These are phyloP conservation scores for Kappamyces sp. DNA, from an alignment of 192 early-diverging fungal species.

Conservation along the genomic window DNA sequence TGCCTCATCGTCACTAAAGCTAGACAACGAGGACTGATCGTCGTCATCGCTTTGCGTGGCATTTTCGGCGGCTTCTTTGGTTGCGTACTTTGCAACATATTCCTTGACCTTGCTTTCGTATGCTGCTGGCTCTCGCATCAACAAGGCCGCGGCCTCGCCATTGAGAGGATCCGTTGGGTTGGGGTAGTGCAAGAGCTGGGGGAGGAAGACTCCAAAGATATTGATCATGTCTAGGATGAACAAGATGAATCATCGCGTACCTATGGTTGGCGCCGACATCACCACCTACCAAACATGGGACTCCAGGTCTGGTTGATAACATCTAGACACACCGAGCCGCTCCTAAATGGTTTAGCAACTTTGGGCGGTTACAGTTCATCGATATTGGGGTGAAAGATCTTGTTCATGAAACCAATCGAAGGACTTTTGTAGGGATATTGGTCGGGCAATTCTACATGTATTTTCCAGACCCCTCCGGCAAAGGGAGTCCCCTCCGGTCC, in stretches of 20 bases:
- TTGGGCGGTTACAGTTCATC: conserved; percentile 77
- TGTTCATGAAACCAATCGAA: conserved; percentile 98
- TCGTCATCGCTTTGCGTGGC: conserved; percentile 44
- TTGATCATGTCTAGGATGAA: conserved; percentile 85
- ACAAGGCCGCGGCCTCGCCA: conserved; percentile 93
- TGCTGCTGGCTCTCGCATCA: conserved; percentile 86
- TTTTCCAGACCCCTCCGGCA: conserved; percentile 89
- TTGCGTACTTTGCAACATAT: conserved; percentile 75
- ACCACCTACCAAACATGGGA: conserved; percentile 88
- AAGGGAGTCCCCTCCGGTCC: conserved; percentile 95
- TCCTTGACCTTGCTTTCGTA: conserved; percentile 95
- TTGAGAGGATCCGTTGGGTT: conserved; percentile 99
- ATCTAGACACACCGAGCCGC: conserved; percentile 97
- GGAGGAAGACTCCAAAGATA: conserved; percentile 97
- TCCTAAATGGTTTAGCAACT: conserved; percentile 44
- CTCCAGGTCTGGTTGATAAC: conserved; percentile 99
- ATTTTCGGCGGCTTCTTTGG: conserved; percentile 78
- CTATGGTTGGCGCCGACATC: neutral
- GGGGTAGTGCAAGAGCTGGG: conserved; percentile 94
- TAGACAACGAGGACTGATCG: conserved; percentile 70
- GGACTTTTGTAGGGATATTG: conserved; percentile 99
- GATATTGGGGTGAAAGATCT: conserved; percentile 99
- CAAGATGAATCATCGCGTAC: conserved; percentile 2
- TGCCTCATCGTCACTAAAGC: conserved; percentile 76
- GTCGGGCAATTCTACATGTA: conserved; percentile 97